Percentiles rank a stretch among this genome's conserved stretches.
Conservation (phyloP, 2,329 filamentous ascomycete species). For the Aureobasidium namibiae region DNA sequence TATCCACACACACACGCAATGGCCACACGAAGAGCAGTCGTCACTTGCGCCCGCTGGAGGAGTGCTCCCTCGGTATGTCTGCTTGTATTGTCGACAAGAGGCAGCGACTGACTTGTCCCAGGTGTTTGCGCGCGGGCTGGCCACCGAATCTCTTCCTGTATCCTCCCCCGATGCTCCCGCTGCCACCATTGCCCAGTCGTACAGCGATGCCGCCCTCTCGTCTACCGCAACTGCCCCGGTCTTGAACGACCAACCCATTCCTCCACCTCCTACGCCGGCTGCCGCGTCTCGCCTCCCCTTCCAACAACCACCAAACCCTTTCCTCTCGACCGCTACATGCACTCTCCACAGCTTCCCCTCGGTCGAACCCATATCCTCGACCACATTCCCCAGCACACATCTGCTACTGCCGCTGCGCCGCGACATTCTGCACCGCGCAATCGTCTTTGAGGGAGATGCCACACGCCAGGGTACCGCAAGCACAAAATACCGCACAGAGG, state of each 20-base stretch:
- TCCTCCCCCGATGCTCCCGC: constrained; percentile 18
- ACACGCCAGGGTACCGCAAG: constrained; percentile 80
- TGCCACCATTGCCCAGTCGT: constrained; percentile 24
- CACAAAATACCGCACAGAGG: constrained; percentile 72
- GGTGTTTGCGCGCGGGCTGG: constrained; percentile 47
- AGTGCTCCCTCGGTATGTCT: not conserved
- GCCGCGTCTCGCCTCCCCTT: constrained; percentile 18
- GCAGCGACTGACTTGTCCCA: not conserved
- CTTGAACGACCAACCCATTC: constrained; percentile 17
- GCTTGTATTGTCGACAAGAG: not conserved
- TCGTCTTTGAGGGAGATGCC: constrained; percentile 85
- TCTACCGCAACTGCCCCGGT: constrained; percentile 22
- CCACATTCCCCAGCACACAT: constrained; percentile 71
- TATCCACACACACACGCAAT: not conserved
- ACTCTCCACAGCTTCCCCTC: constrained; percentile 87
- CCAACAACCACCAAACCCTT: constrained; percentile 27
- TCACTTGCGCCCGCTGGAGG: constrained; percentile 4
- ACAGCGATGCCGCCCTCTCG: constrained; percentile 29
- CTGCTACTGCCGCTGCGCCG: constrained; percentile 79
- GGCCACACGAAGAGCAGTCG: constrained; percentile 8
- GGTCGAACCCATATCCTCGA: constrained; percentile 72
- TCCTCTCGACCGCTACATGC: constrained; percentile 59
- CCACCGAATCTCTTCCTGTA: constrained; percentile 31
- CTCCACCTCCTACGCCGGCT: constrained; percentile 13
- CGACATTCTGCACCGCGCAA: constrained; percentile 86